Evolutionary conservation across 192 early-diverging fungal genomes (phyloP).

Genomic region (Mortierella antarctica): DNA sequence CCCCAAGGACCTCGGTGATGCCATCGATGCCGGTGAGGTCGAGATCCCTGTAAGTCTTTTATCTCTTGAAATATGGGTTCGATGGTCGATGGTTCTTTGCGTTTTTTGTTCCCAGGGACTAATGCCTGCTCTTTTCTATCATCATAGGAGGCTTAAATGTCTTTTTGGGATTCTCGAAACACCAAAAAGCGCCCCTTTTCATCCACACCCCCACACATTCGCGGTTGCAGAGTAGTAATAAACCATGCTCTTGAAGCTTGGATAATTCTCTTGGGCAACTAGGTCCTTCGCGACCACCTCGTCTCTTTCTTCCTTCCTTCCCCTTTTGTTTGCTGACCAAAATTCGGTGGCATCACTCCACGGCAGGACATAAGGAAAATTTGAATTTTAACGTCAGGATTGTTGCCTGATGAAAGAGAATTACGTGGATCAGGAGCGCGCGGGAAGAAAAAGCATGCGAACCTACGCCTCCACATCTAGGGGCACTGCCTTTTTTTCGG

Average conservation of each 20-base stretch:
- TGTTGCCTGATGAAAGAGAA: no score
- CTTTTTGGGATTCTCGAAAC: neutral
- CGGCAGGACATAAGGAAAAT: no score
- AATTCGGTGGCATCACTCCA: no score
- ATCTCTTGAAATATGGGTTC: neutral
- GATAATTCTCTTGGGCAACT: conserved; percentile 57
- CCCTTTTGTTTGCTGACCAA: neutral
- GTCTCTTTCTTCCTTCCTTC: neutral
- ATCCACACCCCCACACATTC: conserved; percentile 11
- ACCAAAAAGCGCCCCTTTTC: conserved; percentile 9
- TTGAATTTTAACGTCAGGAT: no score
- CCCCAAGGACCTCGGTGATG: conserved; percentile 87
- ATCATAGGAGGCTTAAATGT: conserved; percentile 51
- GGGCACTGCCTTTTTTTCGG: no score
- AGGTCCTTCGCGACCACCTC: conserved; percentile 24
- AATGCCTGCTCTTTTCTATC: neutral
- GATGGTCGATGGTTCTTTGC: neutral
- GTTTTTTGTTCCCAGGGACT: neutral
- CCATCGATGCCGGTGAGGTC: conserved; percentile 89
- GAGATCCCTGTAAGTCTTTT: conserved; percentile 60
- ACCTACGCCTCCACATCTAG: no score
- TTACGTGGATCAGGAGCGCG: no score
- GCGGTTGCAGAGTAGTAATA: conserved; percentile 56
- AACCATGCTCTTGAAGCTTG: conserved; percentile 56
- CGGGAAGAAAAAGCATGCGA: no score